Conservation (phyloP, 2,329 filamentous ascomycete genomes). For the Aspergillus melleus region DNA sequence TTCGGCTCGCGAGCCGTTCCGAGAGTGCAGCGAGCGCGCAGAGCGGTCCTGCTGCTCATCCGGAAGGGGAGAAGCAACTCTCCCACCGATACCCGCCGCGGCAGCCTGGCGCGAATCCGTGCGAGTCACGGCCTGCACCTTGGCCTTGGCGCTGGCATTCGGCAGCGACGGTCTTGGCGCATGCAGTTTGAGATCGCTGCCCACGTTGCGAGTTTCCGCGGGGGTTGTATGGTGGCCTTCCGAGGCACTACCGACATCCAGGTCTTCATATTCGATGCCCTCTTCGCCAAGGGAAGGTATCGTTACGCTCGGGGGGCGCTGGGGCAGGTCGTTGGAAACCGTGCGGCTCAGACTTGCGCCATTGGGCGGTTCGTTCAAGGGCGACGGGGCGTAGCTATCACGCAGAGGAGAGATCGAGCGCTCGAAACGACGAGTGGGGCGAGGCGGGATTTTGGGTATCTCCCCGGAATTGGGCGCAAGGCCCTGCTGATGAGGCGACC, state of each 20-base stretch:
- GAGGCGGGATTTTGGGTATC: slow-evolving; percentile 74
- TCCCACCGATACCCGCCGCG: slow-evolving; percentile 75
- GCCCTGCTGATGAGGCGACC: slow-evolving; percentile 50
- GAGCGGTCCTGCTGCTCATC: slow-evolving; percentile 56
- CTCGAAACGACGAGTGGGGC: slow-evolving; percentile 67
- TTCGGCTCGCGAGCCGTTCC: slow-evolving; percentile 57
- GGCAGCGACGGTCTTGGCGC: slow-evolving; percentile 87
- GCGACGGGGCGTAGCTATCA: slow-evolving; percentile 80
- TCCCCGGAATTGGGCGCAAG: slow-evolving; percentile 44
- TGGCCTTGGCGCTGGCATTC: slow-evolving; percentile 75
- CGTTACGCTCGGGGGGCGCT: slow-evolving; percentile 72
- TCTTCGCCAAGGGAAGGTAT: slow-evolving; percentile 87
- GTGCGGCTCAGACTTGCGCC: slow-evolving; percentile 35
- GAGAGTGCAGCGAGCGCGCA: slow-evolving; percentile 60
- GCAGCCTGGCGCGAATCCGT: slow-evolving; percentile 88
- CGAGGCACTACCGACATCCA: slow-evolving; percentile 46
- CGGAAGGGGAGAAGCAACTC: slow-evolving; percentile 44
- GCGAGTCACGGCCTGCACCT: slow-evolving; percentile 79
- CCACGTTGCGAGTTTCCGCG: slow-evolving; percentile 75
- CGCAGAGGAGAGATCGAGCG: slow-evolving; percentile 76
- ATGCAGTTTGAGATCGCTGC: slow-evolving; percentile 79
- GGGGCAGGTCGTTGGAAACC: slow-evolving; percentile 37
- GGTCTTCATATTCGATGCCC: slow-evolving; percentile 79
- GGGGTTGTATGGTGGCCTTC: slow-evolving; percentile 52
- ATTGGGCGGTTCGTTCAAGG: slow-evolving; percentile 69